These are phyloP conservation scores for Pyrenopolyporus hunteri DNA, from an alignment of 495 filamentous ascomycete species.

Conservation along the genomic window DNA sequence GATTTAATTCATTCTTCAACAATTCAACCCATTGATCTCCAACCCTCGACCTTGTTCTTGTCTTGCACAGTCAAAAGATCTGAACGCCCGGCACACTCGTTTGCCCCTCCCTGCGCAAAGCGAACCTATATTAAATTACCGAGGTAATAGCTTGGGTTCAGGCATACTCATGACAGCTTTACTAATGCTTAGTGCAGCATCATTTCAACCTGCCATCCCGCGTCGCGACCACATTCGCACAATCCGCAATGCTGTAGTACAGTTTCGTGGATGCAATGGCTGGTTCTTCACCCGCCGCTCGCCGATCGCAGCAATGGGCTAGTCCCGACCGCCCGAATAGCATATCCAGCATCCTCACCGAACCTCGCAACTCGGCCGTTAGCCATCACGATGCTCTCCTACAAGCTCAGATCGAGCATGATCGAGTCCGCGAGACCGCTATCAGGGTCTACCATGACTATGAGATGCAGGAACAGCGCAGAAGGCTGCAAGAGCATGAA, in stretches of 20 bases:
- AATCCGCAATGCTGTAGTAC: slow-evolving; percentile 28
- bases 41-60: slow-evolving; percentile 13
- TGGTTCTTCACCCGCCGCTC: slow-evolving; percentile 46
- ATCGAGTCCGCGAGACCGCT: slow-evolving; percentile 67
- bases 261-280: slow-evolving; percentile 41
- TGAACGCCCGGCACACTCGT: neutral
- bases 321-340: slow-evolving; percentile 47
- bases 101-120: neutral
- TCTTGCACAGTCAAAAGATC: neutral
- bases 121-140: neutral
- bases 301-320: slow-evolving; percentile 44
- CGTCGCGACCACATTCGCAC: neutral
- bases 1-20: slow-evolving; percentile 12
- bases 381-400: slow-evolving; percentile 67
- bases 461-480: slow-evolving; percentile 53
- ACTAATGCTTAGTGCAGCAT: neutral
- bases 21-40: slow-evolving; percentile 1
- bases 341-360: slow-evolving; percentile 46
- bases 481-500: slow-evolving; percentile 55
- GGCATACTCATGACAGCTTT: neutral
- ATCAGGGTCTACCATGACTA: slow-evolving; percentile 53
- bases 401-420: slow-evolving; percentile 65
- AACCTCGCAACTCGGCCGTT: slow-evolving; percentile 51
- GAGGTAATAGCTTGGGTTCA: neutral
- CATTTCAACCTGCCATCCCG: neutral